Evolutionary conservation across 805 yeast species (phyloP).

Genomic region (Hanseniaspora hatyaiensis): DNA sequence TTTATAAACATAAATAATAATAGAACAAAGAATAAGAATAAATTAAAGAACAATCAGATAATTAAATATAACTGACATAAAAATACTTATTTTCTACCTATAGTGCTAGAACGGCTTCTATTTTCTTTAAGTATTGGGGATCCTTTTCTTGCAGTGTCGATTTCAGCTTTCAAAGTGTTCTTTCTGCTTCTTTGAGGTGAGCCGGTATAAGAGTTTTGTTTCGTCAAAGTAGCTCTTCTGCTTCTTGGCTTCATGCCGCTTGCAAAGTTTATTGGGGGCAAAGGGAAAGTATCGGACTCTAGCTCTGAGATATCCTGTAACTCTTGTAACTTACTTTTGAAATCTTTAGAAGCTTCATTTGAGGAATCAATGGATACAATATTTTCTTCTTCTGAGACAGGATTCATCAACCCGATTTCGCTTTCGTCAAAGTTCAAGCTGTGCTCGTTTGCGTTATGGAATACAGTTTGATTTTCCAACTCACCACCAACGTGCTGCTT

Average conservation of each 20-base stretch:
- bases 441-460: constrained; percentile 14
- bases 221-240: constrained; percentile 12
- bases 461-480: constrained; percentile 25
- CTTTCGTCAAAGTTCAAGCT: constrained; percentile 4
- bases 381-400: too few relatives aligned
- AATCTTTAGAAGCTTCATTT: too few relatives aligned
- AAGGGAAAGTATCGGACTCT: constrained; percentile 5
- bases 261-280: constrained; percentile 9
- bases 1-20: too few relatives aligned
- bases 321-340: constrained; percentile 1
- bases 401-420: background rate
- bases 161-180: background rate
- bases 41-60: background rate
- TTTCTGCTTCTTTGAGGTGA: constrained; percentile 2
- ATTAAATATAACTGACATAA: too few relatives aligned
- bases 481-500: constrained; percentile 19
- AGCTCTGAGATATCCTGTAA: background rate
- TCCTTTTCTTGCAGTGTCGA: background rate
- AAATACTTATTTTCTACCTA: background rate
- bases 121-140: background rate
- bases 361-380: too few relatives aligned
- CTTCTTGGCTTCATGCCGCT: constrained; percentile 11
- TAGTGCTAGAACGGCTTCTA: constrained; percentile 2
- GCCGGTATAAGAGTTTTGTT: background rate
- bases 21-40: too few relatives aligned